phyloP scores from a whole-genome alignment of 192 early-diverging fungal genomes.

The Linnemannia hyalina region DNA sequence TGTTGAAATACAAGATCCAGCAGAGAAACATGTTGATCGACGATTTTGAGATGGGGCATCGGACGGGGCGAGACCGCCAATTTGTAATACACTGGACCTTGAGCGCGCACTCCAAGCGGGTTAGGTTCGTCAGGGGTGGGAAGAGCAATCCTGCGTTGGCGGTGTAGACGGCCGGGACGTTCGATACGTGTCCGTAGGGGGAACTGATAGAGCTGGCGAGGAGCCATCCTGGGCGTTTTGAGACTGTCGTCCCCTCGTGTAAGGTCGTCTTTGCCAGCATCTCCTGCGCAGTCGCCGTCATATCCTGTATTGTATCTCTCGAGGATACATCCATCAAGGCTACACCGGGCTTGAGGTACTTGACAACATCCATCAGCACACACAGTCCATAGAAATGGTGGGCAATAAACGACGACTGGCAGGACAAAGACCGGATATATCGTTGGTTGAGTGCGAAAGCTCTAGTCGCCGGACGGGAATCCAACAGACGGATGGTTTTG shows the following conservation, averaged over 20 bases:
- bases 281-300: not conserved
- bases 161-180: not conserved
- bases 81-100: no score
- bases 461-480: not conserved
- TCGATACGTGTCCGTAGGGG: not conserved
- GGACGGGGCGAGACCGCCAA: not conserved
- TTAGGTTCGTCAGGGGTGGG: not conserved
- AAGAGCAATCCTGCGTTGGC: constrained; percentile 1
- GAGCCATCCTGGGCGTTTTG: not conserved
- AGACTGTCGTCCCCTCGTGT: not conserved
- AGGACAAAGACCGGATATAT: not conserved
- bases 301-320: not conserved
- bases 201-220: not conserved
- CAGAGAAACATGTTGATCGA: not conserved
- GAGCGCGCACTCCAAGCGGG: not conserved
- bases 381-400: not conserved
- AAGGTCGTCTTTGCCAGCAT: not conserved
- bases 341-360: not conserved
- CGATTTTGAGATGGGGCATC: not conserved
- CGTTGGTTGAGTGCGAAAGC: not conserved
- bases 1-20: not conserved
- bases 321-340: not conserved
- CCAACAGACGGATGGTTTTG: not conserved
- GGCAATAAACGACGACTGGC: not conserved
- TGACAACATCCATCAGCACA: not conserved